phyloP scores from a whole-genome alignment of 2,329 filamentous ascomycete species.

The Clonostachys solani region DNA sequence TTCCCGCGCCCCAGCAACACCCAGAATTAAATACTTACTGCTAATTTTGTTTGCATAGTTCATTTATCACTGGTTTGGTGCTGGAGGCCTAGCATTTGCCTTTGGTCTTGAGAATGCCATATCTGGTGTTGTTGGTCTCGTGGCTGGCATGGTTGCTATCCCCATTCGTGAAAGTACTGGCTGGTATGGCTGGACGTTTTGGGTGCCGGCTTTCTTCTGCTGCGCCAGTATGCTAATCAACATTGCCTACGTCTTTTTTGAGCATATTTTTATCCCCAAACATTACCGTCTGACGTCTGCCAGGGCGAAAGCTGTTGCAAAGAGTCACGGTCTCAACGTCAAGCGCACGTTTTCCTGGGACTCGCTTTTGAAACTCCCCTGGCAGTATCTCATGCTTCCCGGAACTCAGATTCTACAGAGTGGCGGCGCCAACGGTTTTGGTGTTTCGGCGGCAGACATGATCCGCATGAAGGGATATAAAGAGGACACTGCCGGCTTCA shows the following conservation, averaged over 20 bases:
- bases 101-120: conserved; percentile 14
- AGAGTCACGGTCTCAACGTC: conserved; percentile 1
- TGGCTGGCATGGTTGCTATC: conserved; percentile 13
- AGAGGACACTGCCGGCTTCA: conserved; percentile 11
- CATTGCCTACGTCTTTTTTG: conserved; percentile 12
- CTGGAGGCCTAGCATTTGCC: conserved; percentile 11
- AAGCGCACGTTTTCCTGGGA: conserved; percentile 11
- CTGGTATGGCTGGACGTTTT: conserved; percentile 15
- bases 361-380: conserved; percentile 8
- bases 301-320: conserved; percentile 6
- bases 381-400: conserved; percentile 14
- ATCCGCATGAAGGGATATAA: conserved; percentile 14
- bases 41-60: conserved; percentile 4
- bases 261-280: conserved; percentile 6
- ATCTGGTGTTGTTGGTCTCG: conserved; percentile 11
- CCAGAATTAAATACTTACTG: too few species aligned
- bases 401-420: conserved; percentile 13
- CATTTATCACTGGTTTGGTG: conserved; percentile 16
- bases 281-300: conserved; percentile 6
- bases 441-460: conserved; percentile 12
- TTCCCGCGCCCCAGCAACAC: too few species aligned
- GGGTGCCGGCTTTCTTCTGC: conserved; percentile 14
- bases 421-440: conserved; percentile 10
- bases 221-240: conserved; percentile 9
- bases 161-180: conserved; percentile 12